These are phyloP conservation scores for Camellia oleifera DNA, from an alignment of 179 eudicot genomes.

Conservation along the genomic window DNA sequence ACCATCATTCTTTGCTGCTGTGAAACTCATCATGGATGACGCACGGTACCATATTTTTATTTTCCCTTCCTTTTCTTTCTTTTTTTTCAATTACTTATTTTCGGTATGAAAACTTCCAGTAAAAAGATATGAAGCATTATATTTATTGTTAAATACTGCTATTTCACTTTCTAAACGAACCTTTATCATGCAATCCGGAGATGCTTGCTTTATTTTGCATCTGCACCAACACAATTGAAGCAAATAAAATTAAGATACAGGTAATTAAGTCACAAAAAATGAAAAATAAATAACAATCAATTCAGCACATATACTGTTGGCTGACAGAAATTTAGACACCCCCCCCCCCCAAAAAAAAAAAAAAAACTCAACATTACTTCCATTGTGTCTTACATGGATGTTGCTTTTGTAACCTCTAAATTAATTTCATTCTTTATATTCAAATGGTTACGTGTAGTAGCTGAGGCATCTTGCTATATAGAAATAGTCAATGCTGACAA, in stretches of 20 bases:
- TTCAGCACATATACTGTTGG: too few relatives aligned
- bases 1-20: neutral
- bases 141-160: neutral
- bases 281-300: neutral
- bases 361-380: too few relatives aligned
- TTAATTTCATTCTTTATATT: too few relatives aligned
- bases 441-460: neutral
- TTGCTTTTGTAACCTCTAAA: neutral
- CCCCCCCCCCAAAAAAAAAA: too few relatives aligned
- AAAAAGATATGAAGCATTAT: neutral
- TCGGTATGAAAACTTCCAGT: neutral
- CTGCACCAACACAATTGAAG: constrained; percentile 38
- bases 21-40: neutral
- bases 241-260: constrained; percentile 2
- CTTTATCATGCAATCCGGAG: constrained; percentile 96
- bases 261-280: neutral
- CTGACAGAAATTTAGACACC: too few relatives aligned
- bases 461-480: constrained; percentile 4
- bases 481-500: neutral
- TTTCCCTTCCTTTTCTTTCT: too few relatives aligned
- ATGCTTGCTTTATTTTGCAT: constrained; percentile 52
- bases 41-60: neutral
- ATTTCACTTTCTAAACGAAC: constrained; percentile 38
- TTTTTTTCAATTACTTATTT: neutral
- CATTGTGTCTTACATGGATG: too few relatives aligned